Conservation (phyloP, 768 basidiomycete genomes). For the Lactarius evosmus region DNA sequence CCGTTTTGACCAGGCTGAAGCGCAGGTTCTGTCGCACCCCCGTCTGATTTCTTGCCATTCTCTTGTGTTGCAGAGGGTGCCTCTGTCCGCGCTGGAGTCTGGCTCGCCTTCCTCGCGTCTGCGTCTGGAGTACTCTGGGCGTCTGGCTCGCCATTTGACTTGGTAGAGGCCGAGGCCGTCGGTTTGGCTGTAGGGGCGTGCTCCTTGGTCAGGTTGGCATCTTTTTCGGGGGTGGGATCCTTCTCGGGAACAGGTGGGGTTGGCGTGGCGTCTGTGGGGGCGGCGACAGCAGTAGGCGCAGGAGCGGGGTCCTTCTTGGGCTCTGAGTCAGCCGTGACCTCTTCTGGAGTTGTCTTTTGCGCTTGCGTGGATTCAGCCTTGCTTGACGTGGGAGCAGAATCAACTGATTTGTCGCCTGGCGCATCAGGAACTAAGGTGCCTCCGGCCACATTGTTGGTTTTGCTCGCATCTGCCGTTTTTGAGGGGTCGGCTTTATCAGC, state of each 20-base stretch:
- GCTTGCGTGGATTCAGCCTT: neutral
- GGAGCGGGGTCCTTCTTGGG: neutral
- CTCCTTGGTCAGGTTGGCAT: neutral
- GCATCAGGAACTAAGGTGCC: neutral
- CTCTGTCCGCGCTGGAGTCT: neutral
- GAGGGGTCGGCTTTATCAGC: neutral
- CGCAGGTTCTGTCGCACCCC: neutral
- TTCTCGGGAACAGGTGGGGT: constrained; percentile 6
- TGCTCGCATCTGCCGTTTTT: neutral
- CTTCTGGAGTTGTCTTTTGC: neutral
- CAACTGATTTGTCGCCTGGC: neutral
- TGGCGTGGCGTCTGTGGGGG: neutral
- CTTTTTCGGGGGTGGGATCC: neutral
- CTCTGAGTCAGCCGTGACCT: neutral
- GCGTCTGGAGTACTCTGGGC: neutral
- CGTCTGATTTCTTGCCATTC: neutral
- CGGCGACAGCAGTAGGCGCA: neutral
- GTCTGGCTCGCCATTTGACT: neutral
- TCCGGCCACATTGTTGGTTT: neutral
- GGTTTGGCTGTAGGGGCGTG: neutral
- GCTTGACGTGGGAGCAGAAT: neutral
- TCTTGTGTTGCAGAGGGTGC: neutral
- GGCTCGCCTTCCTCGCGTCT: neutral
- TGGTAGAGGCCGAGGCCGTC: neutral
- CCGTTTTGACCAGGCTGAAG: neutral